Evolutionary conservation across 2,329 filamentous ascomycete genomes (phyloP).

Genomic region (Immersiporthe knoxdaviesiana): DNA sequence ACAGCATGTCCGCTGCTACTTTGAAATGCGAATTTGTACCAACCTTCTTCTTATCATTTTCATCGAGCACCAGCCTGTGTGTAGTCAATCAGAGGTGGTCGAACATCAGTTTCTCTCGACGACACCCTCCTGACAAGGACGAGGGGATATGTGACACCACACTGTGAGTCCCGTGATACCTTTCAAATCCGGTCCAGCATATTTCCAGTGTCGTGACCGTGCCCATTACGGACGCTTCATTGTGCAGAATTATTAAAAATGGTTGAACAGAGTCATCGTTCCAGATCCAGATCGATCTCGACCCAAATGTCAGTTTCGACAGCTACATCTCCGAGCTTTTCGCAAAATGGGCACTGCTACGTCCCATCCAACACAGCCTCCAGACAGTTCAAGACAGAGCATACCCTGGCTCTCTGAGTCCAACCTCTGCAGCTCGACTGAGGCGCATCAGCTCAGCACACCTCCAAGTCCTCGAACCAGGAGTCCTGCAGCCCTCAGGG

Average conservation of each 20-base stretch:
- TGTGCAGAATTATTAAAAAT: neutral
- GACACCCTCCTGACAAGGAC: neutral
- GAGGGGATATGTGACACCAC: neutral
- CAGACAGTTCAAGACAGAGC: neutral
- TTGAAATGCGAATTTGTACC: neutral
- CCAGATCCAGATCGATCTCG: too few species aligned
- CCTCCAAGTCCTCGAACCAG: too few species aligned
- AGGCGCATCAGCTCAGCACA: neutral
- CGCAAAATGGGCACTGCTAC: neutral
- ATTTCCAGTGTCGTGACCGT: neutral
- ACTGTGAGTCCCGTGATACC: neutral
- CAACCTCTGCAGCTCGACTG: neutral
- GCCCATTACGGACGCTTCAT: too few species aligned
- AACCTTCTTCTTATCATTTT: too few species aligned
- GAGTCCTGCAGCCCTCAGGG: neutral
- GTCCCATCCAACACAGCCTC: neutral
- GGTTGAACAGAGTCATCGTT: too few species aligned
- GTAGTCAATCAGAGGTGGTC: neutral
- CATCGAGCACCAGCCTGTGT: neutral
- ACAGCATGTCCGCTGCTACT: neutral
- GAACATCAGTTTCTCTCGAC: too few species aligned
- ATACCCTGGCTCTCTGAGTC: neutral
- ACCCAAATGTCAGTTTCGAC: too few species aligned
- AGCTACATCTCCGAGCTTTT: neutral
- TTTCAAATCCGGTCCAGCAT: neutral